Conservation (phyloP, 352 stramenopile genomes). For the Phytophthora sansomeana region DNA sequence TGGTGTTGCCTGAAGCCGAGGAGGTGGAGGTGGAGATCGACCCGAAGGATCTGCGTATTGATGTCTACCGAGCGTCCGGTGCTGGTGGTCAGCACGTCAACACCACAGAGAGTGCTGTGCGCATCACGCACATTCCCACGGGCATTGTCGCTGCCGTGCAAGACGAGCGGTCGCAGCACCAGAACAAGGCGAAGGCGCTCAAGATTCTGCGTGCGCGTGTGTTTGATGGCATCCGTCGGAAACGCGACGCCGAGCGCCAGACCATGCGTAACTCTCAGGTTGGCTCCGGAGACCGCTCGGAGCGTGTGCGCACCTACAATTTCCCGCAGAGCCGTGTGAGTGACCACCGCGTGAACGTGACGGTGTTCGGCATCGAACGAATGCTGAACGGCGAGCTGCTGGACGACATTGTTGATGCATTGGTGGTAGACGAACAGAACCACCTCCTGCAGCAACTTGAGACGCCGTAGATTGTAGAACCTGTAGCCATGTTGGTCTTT, state of each 20-base stretch:
- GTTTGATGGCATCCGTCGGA: conserved; percentile 93
- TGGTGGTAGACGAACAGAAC: conserved; percentile 86
- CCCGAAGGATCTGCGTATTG: conserved; percentile 96
- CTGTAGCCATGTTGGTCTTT: conserved; percentile 22
- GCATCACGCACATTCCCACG: conserved; percentile 97
- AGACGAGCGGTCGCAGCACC: conserved; percentile 97
- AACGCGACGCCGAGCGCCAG: conserved; percentile 64
- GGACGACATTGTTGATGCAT: conserved; percentile 90
- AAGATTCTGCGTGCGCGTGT: conserved; percentile 96
- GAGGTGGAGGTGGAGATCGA: conserved; percentile 92
- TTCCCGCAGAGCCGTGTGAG: conserved; percentile 96
- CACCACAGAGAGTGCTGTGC: conserved; percentile 98
- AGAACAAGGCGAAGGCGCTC: conserved; percentile 99
- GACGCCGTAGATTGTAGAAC: conserved; percentile 31
- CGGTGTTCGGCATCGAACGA: conserved; percentile 88
- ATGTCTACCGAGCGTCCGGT: conserved; percentile 97
- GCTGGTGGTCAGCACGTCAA: conserved; percentile 99
- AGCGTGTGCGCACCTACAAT: conserved; percentile 99
- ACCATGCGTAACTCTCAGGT: conserved; percentile 89
- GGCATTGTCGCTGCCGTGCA: conserved; percentile 91
- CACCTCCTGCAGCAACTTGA: conserved; percentile 76
- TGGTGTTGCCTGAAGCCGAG: conserved; percentile 94
- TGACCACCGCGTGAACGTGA: conserved; percentile 95
- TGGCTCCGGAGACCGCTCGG: conserved; percentile 94
- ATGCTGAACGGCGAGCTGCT: conserved; percentile 91